These are phyloP conservation scores for Fusarium mangiferae DNA, from an alignment of 2,329 filamentous ascomycete species.

Conservation along the genomic window DNA sequence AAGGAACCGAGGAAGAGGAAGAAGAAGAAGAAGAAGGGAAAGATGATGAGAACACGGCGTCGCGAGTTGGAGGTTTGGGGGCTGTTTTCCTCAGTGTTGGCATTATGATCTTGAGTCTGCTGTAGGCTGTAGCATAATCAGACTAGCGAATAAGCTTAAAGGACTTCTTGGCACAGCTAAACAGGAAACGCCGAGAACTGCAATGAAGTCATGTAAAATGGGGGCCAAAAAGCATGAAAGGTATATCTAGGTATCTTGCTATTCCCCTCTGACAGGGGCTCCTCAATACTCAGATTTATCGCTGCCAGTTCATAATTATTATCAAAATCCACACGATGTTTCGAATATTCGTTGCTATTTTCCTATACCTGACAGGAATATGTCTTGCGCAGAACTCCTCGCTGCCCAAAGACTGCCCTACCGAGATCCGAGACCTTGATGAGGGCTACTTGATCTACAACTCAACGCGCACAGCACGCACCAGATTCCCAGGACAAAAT, in stretches of 20 bases:
- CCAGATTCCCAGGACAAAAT: fast-evolving
- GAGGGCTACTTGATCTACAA: not conserved
- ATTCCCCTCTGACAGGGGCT: not conserved
- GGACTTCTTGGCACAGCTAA: not conserved
- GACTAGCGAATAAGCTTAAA: not conserved
- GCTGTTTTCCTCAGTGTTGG: not conserved
- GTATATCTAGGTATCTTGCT: not conserved
- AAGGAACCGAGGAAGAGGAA: not conserved
- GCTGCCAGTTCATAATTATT: not conserved
- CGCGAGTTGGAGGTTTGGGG: not conserved
- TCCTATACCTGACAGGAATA: not conserved
- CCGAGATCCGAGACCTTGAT: fast-evolving
- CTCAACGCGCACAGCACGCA: not conserved
- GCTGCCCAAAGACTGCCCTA: not conserved
- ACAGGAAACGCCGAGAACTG: not conserved
- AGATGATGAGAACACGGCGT: not conserved
- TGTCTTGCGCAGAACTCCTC: not conserved
- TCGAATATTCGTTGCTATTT: not conserved
- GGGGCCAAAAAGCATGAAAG: not conserved
- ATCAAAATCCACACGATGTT: not conserved
- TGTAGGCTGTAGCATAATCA: not conserved
- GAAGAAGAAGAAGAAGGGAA: not conserved
- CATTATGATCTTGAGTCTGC: not conserved
- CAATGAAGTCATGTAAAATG: not conserved
- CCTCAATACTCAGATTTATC: not conserved